Base-by-base conservation (phyloP, 2,329 filamentous ascomycete species). In the Talaromyces sp. region DNA sequence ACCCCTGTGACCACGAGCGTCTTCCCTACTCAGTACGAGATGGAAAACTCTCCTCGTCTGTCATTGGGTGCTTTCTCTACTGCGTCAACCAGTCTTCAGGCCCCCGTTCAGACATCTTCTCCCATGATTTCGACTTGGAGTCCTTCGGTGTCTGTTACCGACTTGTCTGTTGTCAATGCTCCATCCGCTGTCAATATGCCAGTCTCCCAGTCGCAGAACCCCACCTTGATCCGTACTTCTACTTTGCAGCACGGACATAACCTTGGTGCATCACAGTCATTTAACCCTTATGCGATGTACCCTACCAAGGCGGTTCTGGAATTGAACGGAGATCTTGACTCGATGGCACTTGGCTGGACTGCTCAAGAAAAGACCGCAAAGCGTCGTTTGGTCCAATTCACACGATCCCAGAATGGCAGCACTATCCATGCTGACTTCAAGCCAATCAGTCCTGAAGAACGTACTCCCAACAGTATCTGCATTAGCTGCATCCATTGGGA, bases 401-500 rank as follows among this genome's bases (percentile, higher is more conserved):
- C 86, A 71, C 89, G 95, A 72, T 87, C 86, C 67, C 94, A 98
- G 78, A 84, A 84, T 38, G 93, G 92, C 31, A 93, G 90, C 74
- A 92, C 90, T 3, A 89, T 98, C 64, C 89, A 88, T 38, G 88
- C 92, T 15, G 89, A 85, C 15, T 98, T 98, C 80, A 87, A 89
- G 59, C 83, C 93, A 0, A 89, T 97, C 56, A 84, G 91, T 17
- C 87, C 88, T 15, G 91, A 92, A 72, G 91, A 97, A 68, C 88
- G 93, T 25, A 87, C 89, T 1, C 87, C 89, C 2, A 91, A 94
- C 80, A 93, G 90, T 79, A 94, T 96, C 67, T 97, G 93, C 79
- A 92, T 99, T 75, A 97, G 93, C 78, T 99, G 95, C 82, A 99
- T 99, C 74, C 93, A 89, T 83, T 99, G 95, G 95, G 90, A 90